Conservation (phyloP, 495 filamentous ascomycete species). For the Daldinia grandis region DNA sequence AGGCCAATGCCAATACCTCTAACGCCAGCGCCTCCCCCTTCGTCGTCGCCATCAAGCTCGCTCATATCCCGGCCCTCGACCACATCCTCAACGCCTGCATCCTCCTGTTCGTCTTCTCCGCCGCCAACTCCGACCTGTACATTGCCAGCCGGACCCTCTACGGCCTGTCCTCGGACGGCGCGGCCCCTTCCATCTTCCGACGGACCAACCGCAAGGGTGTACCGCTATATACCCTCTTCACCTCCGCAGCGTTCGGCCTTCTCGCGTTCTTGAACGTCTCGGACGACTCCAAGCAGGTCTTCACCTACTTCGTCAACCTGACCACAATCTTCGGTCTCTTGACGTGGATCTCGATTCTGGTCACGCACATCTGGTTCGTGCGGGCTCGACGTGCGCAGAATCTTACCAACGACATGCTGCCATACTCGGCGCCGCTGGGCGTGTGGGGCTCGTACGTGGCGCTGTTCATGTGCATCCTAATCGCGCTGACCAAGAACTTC, state of each 20-base stretch:
- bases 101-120: constrained; percentile 80
- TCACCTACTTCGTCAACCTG: constrained; percentile 86
- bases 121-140: constrained; percentile 81
- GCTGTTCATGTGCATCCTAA: constrained; percentile 72
- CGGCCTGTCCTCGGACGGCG: constrained; percentile 77
- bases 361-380: constrained; percentile 84
- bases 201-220: constrained; percentile 79
- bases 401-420: constrained; percentile 68
- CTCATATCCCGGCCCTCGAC: constrained; percentile 70
- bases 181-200: constrained; percentile 76
- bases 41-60: constrained; percentile 68
- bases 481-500: constrained; percentile 81
- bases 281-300: constrained; percentile 71
- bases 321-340: constrained; percentile 81
- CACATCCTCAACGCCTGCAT: constrained; percentile 83
- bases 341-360: constrained; percentile 84
- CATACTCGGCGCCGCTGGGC: constrained; percentile 78
- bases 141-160: constrained; percentile 85
- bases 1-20: not conserved
- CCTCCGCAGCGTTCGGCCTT: constrained; percentile 70
- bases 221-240: constrained; percentile 71
- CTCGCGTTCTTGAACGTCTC: constrained; percentile 83
- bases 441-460: constrained; percentile 71
- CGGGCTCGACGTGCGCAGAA: constrained; percentile 76
- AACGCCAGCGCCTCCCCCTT: constrained; percentile 70